phyloP scores from a whole-genome alignment of 148 eudicot genomes.

The Arbutus unedo region DNA sequence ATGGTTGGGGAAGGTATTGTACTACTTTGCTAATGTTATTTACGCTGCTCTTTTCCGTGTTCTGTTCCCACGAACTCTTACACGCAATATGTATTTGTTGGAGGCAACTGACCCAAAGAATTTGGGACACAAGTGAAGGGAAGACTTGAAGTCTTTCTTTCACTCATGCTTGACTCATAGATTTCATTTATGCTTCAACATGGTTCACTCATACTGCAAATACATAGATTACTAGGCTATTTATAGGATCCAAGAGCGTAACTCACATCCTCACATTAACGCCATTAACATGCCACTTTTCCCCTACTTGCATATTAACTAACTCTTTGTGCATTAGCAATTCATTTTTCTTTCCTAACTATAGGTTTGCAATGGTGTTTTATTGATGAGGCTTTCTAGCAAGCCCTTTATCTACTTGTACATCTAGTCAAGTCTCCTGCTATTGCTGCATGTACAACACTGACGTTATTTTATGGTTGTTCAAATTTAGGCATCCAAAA shows the following conservation, averaged over 20 bases:
- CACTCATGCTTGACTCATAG: not conserved
- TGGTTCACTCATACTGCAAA: not conserved
- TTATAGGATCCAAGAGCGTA: not conserved
- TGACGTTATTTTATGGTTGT: not conserved
- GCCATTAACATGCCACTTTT: not conserved
- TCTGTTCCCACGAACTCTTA: too few species aligned
- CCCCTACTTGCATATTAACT: not conserved
- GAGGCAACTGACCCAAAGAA: not conserved
- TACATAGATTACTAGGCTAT: not conserved
- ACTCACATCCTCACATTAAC: not conserved
- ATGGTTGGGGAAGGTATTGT: slow-evolving; percentile 90
- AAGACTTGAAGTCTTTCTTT: not conserved
- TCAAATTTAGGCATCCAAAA: not conserved
- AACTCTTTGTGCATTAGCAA: not conserved
- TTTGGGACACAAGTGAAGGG: not conserved
- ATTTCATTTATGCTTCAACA: not conserved
- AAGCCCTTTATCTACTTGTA: not conserved
- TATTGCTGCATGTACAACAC: not conserved
- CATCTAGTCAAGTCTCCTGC: not conserved
- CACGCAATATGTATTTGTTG: too few species aligned
- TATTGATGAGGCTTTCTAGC: not conserved
- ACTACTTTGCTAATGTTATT: not conserved
- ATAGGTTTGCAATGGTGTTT: not conserved
- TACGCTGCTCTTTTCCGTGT: too few species aligned
- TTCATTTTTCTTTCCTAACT: slow-evolving; percentile 1